Base-by-base conservation (phyloP, 2,329 filamentous ascomycete species). In the Neonectria neomacrospora region DNA sequence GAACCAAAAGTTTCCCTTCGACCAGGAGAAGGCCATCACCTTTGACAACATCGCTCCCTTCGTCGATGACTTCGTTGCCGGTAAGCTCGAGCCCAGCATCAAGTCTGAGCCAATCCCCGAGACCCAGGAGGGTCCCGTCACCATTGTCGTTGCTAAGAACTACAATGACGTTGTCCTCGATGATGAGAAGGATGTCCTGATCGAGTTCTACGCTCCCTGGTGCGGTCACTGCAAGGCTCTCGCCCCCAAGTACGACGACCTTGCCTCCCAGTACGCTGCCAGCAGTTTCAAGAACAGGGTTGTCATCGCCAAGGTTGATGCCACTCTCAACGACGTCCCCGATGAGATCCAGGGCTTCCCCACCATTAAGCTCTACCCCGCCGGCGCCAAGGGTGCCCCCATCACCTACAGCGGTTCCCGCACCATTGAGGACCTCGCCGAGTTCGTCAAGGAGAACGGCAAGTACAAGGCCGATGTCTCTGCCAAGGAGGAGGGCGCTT, bases 211-310 rank as follows among this genome's bases (percentile, higher is more conserved):
- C 84, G 96, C 96, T 64, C 96, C 96, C 69, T 99, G 96, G 96
- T 99, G 96, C 80, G 96, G 96, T 74, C 96, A 99, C 89, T 99
- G 96, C 93, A 98, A 98, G 89, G 94, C 89, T 80, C 91, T 99
- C 67, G 95, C 96, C 61, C 96, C 96, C 75, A 91, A 97, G 81
- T 99, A 97, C 81, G 96, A 99, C 68, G 93, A 97, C 80, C 91
- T 99, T 63, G 96, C 88, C 60, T 80, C 85, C 64, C 85, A 89
- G 63, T 97, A 93, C 83, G 85, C 88, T 88, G 80, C 88, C 88
- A 85, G 91, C 84, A 90, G 92, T 73, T 91, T 90, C 82, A 91
- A 92, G 80, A 86, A 90, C 83, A 90, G 93, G 82, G 92, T 99
- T 64, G 85, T 96, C 74, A 92, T 99, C 77, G 96, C 94, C 82